These are phyloP conservation scores for Rutstroemia sp. DNA, from an alignment of 2,329 filamentous ascomycete species.

Conservation along the genomic window DNA sequence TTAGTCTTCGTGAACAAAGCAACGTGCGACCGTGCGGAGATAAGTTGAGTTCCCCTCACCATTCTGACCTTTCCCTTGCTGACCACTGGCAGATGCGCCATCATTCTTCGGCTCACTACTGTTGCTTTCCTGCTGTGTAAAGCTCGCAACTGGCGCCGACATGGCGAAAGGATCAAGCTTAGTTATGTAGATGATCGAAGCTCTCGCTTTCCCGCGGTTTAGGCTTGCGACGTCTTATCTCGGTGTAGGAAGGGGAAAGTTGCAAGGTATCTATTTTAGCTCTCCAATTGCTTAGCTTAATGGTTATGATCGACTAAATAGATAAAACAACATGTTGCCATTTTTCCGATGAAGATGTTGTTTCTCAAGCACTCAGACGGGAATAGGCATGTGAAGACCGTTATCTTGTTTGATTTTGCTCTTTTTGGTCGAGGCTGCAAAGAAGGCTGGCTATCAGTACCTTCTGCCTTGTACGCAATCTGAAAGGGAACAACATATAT, in stretches of 20 bases:
- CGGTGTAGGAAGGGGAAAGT: too few species aligned
- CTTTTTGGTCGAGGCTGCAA: too few species aligned
- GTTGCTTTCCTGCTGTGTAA: constrained; percentile 6
- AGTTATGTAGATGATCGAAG: constrained; percentile 11
- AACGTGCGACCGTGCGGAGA: not conserved
- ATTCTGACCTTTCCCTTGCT: constrained; percentile 3
- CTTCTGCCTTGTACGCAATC: too few species aligned
- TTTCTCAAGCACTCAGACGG: too few species aligned
- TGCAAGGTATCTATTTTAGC: too few species aligned
- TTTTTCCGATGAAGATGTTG: too few species aligned
- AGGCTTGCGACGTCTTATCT: constrained; percentile 11
- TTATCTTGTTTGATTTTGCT: too few species aligned
- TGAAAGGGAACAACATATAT: not conserved
- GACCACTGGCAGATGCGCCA: not conserved
- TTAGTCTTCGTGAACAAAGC: not conserved
- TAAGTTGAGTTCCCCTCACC: not conserved
- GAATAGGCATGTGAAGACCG: too few species aligned
- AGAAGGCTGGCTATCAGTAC: too few species aligned
- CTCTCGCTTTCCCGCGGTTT: constrained; percentile 14
- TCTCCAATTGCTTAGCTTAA: not conserved
- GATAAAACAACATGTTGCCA: too few species aligned
- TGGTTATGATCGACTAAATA: too few species aligned
- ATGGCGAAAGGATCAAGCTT: constrained; percentile 6
- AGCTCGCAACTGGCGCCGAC: constrained; percentile 1
- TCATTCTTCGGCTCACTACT: not conserved